phyloP scores from a whole-genome alignment of 164 flowering plant species.

The Chimonanthus salicifolius region DNA sequence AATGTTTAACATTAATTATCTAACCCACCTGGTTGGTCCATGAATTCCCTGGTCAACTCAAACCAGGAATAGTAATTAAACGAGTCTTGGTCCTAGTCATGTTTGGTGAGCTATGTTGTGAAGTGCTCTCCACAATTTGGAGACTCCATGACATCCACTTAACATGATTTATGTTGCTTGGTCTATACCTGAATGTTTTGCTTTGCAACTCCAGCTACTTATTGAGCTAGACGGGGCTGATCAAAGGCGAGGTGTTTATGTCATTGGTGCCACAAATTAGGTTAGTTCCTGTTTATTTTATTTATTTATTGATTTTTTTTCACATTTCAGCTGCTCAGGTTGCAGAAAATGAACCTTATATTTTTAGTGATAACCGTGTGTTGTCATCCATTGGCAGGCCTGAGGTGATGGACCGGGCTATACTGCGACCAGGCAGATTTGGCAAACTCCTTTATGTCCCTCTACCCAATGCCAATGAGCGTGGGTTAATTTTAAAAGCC shows the following conservation, averaged over 20 bases:
- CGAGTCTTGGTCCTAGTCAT: no score
- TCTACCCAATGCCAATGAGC: conserved; percentile 65
- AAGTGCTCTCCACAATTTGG: no score
- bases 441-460: conserved; percentile 82
- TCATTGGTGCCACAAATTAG: conserved; percentile 95
- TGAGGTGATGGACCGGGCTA: conserved; percentile 74
- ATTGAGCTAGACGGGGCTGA: conserved; percentile 88
- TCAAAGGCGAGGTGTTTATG: conserved; percentile 66
- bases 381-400: conserved; percentile 40
- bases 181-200: background rate
- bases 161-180: background rate
- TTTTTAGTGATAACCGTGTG: background rate
- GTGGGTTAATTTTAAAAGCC: conserved; percentile 66
- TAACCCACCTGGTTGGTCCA: no score
- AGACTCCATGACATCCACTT: no score
- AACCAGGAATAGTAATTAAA: no score
- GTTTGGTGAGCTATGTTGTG: no score
- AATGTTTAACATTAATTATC: no score
- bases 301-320: no score
- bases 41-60: no score
- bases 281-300: conserved; percentile 20
- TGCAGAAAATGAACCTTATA: background rate
- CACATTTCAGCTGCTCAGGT: no score
- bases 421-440: conserved; percentile 83
- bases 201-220: conserved; percentile 52